phyloP scores from a whole-genome alignment of 805 yeast genomes.

The Candida maesae region DNA sequence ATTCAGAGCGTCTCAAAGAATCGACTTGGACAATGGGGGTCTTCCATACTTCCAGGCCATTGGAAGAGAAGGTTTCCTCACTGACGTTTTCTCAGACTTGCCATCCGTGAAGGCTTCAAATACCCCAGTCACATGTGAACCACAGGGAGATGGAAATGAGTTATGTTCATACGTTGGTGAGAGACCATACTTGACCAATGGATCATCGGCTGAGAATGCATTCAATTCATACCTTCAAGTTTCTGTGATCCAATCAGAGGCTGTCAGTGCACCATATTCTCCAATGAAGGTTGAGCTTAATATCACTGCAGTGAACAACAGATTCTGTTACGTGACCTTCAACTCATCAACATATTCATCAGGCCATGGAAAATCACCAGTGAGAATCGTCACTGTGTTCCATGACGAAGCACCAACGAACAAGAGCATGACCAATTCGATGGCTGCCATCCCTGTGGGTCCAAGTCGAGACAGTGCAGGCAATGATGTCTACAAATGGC shows the following conservation, averaged over 20 bases:
- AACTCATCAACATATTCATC: slow-evolving; percentile 41
- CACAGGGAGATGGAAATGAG: slow-evolving; percentile 44
- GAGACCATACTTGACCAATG: slow-evolving; percentile 45
- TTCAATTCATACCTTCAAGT: slow-evolving; percentile 45
- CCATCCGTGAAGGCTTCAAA: slow-evolving; percentile 53
- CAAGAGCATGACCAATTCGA: not conserved
- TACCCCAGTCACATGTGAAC: slow-evolving; percentile 32
- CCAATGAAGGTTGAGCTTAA: slow-evolving; percentile 61
- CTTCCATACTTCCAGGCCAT: slow-evolving; percentile 39
- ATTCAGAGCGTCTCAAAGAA: slow-evolving; percentile 61
- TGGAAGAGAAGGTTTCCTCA: slow-evolving; percentile 50
- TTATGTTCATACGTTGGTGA: slow-evolving; percentile 49
- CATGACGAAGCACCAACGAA: slow-evolving; percentile 27
- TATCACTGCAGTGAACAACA: slow-evolving; percentile 55
- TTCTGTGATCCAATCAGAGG: slow-evolving; percentile 40
- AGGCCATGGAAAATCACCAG: slow-evolving; percentile 47
- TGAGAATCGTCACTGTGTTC: slow-evolving; percentile 56
- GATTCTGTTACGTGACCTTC: slow-evolving; percentile 63
- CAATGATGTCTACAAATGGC: slow-evolving; percentile 46
- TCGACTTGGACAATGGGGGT: slow-evolving; percentile 39
- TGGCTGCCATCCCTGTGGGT: slow-evolving; percentile 20
- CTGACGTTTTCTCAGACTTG: slow-evolving; percentile 48
- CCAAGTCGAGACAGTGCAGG: slow-evolving; percentile 33
- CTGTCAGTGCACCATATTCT: slow-evolving; percentile 50
- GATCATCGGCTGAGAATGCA: slow-evolving; percentile 30